Base-by-base conservation (phyloP, 2,329 filamentous ascomycete genomes). In the Aureobasidium subglaciale region DNA sequence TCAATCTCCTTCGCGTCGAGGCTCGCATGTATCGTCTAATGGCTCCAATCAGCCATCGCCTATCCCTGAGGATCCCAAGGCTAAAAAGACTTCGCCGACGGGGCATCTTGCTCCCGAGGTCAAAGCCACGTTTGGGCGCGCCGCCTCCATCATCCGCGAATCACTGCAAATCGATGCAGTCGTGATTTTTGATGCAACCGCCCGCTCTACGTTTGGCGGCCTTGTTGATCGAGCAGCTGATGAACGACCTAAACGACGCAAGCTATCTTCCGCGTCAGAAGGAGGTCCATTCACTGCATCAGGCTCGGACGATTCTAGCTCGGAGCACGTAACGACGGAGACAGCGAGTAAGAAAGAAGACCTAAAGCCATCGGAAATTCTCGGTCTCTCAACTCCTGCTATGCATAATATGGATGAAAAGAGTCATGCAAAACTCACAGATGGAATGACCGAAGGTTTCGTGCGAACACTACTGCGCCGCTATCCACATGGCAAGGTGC, bases 141-240 rank as follows among this genome's bases (percentile, higher is more conserved):
- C 74, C 2, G 71, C 74, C 1, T 70, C 73, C 37, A 61, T 76
- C 1, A 66, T 78, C 5, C 68, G 68, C 3, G 71, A 74, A 56
- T 72, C 74, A 18, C 62, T 78, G 16, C 64, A 66, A 4, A 69
- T 74, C 11, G 73, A 75, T 6, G 75, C 74, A 3, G 75, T 78
- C 20, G 61, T 71, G 1, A 71, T 73, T 41, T 57, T 74, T 18
- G 71, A 72, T 58, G 67, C 60, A 30, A 58, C 56, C 2, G 56
- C 58, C 4, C 48, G 57, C 13, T 18, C 42, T 11, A 55, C 56
- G 15, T 63, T 62, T 29, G 58, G 60, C 2, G 58, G 57, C 13
- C 53, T 64, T 9, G 46, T 57, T 11, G 48, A 46, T 20, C 10
- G 32, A 24, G 20, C 22, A 4, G 18, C 30, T 10, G n/a, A 56